Percentiles rank a stretch among this genome's conserved stretches.
Conservation (phyloP, 2,329 filamentous ascomycete species). For the Chaetomium olivaceum region DNA sequence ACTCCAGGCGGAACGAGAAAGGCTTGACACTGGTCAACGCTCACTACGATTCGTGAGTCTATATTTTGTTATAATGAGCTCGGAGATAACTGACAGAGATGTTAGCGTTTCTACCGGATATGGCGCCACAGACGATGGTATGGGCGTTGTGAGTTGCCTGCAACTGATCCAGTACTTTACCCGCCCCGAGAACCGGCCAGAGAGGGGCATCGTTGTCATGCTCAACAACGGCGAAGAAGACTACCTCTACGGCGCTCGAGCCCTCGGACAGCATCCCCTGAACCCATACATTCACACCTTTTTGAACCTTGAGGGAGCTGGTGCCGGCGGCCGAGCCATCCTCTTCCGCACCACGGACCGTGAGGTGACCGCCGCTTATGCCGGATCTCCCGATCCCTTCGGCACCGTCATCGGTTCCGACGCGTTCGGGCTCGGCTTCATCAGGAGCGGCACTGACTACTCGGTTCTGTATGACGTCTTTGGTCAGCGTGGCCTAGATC, state of each 20-base stretch:
- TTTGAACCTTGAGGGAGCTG: conserved; percentile 91
- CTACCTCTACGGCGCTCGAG: conserved; percentile 80
- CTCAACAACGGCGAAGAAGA: conserved; percentile 98
- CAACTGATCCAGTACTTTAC: conserved; percentile 89
- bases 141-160: conserved; percentile 82
- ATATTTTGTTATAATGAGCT: not conserved
- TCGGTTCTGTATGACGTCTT: conserved; percentile 74
- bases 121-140: conserved; percentile 91
- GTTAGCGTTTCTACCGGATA: conserved; percentile 76
- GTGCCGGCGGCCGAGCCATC: conserved; percentile 83
- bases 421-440: conserved; percentile 75
- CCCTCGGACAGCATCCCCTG: conserved; percentile 80
- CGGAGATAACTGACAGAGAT: conserved; percentile 20
- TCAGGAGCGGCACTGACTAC: conserved; percentile 89
- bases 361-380: conserved; percentile 80
- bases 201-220: conserved; percentile 77
- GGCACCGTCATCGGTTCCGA: conserved; percentile 80
- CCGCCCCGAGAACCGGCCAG: conserved; percentile 67
- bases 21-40: conserved; percentile 90
- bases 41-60: conserved; percentile 74
- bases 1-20: conserved; percentile 53
- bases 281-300: conserved; percentile 82
- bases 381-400: conserved; percentile 71
- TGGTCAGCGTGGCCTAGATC: conserved; percentile 83
- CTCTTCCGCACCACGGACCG: conserved; percentile 87